These are phyloP conservation scores for Pleurotus citrinopileatus DNA, from an alignment of 768 basidiomycete genomes.

Conservation along the genomic window DNA sequence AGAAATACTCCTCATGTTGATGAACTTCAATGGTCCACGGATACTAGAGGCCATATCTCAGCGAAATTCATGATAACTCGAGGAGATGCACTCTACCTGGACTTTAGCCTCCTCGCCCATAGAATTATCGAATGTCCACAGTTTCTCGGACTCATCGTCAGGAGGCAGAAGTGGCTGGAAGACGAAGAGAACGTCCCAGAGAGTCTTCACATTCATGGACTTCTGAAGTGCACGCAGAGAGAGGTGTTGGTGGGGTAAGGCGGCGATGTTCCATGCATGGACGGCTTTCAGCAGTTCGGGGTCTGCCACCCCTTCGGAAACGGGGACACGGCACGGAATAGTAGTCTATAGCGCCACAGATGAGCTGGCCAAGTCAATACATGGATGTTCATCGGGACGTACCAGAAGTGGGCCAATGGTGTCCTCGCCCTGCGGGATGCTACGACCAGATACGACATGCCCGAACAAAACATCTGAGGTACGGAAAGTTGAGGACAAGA, in stretches of 20 bases:
- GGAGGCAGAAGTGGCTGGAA: slow-evolving; percentile 31
- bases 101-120: slow-evolving; percentile 18
- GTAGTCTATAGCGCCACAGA: slow-evolving; percentile 33
- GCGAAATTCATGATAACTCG: neutral
- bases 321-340: slow-evolving; percentile 38
- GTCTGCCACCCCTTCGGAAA: slow-evolving; percentile 24
- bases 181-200: slow-evolving; percentile 44
- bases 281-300: slow-evolving; percentile 31
- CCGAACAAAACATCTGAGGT: slow-evolving; percentile 43
- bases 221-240: slow-evolving; percentile 42
- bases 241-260: slow-evolving; percentile 41
- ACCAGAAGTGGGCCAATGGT: slow-evolving; percentile 48
- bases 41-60: slow-evolving; percentile 29
- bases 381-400: too few species aligned
- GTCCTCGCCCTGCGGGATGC: slow-evolving; percentile 35
- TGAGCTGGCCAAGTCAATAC: slow-evolving; percentile 4
- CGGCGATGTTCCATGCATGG: slow-evolving; percentile 35
- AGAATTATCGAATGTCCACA: slow-evolving; percentile 27
- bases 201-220: slow-evolving; percentile 21
- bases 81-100: slow-evolving; percentile 22
- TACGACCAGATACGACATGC: slow-evolving; percentile 43
- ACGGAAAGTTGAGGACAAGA: slow-evolving; percentile 20
- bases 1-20: slow-evolving; percentile 26
- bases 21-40: slow-evolving; percentile 40
- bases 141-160: slow-evolving; percentile 16